Percentiles rank a stretch among this genome's conserved stretches.
phyloP scores from a whole-genome alignment of 306 rosid genomes.

The apple (Malus domestica) region DNA sequence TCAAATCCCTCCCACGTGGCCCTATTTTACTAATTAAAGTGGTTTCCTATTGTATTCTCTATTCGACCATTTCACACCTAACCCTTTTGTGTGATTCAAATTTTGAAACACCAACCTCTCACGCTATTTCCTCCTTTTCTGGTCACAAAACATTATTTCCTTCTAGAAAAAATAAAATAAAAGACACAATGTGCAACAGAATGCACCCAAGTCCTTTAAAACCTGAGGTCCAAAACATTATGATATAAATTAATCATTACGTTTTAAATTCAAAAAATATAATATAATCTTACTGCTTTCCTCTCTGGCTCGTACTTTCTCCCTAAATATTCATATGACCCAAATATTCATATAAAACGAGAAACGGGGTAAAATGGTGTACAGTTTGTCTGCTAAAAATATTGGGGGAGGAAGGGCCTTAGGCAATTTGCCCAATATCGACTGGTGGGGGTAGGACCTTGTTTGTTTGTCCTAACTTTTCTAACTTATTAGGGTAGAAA shows the following conservation, averaged over 20 bases:
- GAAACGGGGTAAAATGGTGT: background rate
- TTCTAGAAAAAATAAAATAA: background rate
- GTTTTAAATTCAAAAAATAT: conserved; percentile 47
- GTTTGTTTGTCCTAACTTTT: background rate
- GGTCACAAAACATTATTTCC: background rate
- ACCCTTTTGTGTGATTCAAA: conserved; percentile 47
- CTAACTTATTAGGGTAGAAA: background rate
- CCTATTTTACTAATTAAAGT: conserved; percentile 36
- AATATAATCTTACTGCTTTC: conserved; percentile 21
- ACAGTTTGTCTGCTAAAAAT: background rate
- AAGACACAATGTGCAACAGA: background rate
- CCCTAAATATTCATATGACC: background rate
- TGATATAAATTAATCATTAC: conserved; percentile 56
- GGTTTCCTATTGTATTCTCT: conserved; percentile 22
- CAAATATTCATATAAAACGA: background rate
- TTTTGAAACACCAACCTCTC: conserved; percentile 54
- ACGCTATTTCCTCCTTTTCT: too few relatives aligned
- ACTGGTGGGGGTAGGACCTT: background rate
- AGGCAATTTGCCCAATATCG: background rate
- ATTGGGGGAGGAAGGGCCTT: background rate
- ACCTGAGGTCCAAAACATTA: conserved; percentile 9
- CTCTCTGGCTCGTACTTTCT: conserved; percentile 18
- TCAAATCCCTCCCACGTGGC: conserved; percentile 50
- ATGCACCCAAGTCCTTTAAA: conserved; percentile 5
- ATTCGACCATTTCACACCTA: conserved; percentile 27